Evolutionary conservation across 2,329 filamentous ascomycete species (phyloP).

Genomic region (Fusarium subglutinans): DNA sequence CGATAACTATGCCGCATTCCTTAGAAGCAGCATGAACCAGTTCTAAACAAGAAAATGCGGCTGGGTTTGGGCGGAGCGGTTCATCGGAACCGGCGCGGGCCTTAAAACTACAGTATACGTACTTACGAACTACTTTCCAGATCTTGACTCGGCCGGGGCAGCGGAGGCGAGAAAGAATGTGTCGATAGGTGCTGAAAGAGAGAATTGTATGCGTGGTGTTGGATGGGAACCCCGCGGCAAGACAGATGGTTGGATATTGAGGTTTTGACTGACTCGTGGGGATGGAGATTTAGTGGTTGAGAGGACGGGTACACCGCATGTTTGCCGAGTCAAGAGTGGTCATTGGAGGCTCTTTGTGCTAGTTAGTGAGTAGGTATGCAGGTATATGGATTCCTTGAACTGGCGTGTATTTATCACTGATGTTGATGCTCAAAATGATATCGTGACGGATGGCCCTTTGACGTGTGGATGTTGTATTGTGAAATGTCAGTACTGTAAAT

Average conservation of each 20-base stretch:
- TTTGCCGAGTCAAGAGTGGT: background rate
- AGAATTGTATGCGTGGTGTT: background rate
- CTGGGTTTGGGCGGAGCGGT: slow-evolving; percentile 23
- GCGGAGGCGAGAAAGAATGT: background rate
- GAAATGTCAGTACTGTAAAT: background rate
- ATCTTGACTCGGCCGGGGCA: slow-evolving; percentile 20
- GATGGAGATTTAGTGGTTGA: background rate
- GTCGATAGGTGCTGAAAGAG: background rate
- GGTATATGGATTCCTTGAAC: background rate
- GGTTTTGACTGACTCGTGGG: slow-evolving; percentile 16
- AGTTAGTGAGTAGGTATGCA: background rate
- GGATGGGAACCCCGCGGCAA: background rate
- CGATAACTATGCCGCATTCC: background rate
- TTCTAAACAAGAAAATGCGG: slow-evolving; percentile 6
- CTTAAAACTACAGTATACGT: background rate
- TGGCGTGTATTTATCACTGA: background rate
- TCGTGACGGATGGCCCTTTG: background rate
- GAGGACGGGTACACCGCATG: slow-evolving; percentile 19
- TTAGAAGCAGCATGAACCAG: background rate
- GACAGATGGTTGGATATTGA: background rate
- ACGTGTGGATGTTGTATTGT: background rate
- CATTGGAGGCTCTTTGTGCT: background rate
- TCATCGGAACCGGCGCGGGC: slow-evolving; percentile 28
- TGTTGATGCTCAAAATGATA: background rate
- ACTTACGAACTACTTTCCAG: slow-evolving; percentile 1